Evolutionary conservation across 371 early-diverging fungal species (phyloP).

Genomic region (Rhizopus arrhizus): DNA sequence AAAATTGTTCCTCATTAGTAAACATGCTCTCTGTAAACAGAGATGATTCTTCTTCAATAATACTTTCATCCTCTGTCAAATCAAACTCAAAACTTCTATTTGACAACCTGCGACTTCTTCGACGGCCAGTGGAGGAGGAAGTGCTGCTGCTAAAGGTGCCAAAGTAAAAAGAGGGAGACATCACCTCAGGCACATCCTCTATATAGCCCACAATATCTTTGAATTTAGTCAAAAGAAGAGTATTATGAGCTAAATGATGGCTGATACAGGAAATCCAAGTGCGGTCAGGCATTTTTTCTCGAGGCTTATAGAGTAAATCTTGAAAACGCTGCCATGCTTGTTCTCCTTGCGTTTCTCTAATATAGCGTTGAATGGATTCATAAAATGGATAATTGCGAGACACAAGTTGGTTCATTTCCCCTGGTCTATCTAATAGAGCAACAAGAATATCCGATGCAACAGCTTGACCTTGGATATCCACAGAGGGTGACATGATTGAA

Average conservation of each 20-base stretch:
- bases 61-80: conserved; percentile 15
- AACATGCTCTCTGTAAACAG: conserved; percentile 26
- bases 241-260: conserved; percentile 40
- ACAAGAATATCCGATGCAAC: conserved; percentile 43
- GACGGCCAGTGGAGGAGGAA: conserved; percentile 8
- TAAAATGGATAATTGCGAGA: conserved; percentile 39
- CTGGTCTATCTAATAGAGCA: conserved; percentile 41
- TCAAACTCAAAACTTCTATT: conserved; percentile 11
- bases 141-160: conserved; percentile 14
- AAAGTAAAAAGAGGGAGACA: conserved; percentile 4
- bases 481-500: conserved; percentile 7
- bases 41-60: conserved; percentile 21
- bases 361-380: conserved; percentile 34
- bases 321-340: conserved; percentile 43
- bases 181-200: conserved; percentile 16
- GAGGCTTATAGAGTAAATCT: conserved; percentile 37
- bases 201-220: conserved; percentile 48
- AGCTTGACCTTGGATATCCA: conserved; percentile 43
- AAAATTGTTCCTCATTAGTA: conserved; percentile 29
- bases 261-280: conserved; percentile 42
- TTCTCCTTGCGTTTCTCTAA: conserved; percentile 43
- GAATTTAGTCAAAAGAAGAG: conserved; percentile 50
- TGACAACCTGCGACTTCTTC: conserved; percentile 22
- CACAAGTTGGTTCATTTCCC: conserved; percentile 41
- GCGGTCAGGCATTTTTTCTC: conserved; percentile 42